Conservation (phyloP, 202 grass and related monocot species). For the Tripidium arundinaceum region DNA sequence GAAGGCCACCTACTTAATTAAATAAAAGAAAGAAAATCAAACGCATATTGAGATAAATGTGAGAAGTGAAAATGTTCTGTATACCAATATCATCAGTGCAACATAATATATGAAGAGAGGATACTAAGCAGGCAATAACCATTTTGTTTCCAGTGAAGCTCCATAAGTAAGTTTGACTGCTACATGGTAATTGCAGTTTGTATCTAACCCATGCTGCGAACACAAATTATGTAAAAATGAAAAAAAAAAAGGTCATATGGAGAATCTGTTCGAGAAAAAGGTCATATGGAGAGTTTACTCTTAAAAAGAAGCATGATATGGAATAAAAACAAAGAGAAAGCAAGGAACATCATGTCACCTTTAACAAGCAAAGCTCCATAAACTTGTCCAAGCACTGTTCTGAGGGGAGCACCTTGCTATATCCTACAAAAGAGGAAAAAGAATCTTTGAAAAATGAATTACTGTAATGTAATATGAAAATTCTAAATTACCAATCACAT, state of each 20-base stretch:
- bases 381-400: conserved; percentile 56
- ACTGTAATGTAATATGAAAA: conserved; percentile 7
- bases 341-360: conserved; percentile 41
- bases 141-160: conserved; percentile 51
- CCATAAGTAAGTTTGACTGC: conserved; percentile 47
- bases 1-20: conserved; percentile 60
- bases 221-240: conserved; percentile 24
- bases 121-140: conserved; percentile 33
- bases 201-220: conserved; percentile 64
- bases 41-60: conserved; percentile 1
- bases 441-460: conserved; percentile 11
- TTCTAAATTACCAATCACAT: conserved; percentile 57
- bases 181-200: conserved; percentile 47
- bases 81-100: conserved; percentile 10
- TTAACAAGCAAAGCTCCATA: conserved; percentile 61
- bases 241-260: not conserved
- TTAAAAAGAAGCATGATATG: conserved; percentile 27
- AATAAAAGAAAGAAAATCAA: conserved; percentile 21
- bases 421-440: conserved; percentile 39
- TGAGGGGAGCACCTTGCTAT: conserved; percentile 57
- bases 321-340: conserved; percentile 2
- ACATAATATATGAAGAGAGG: not conserved
- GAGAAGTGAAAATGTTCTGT: not conserved
- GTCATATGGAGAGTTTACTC: conserved; percentile 2
- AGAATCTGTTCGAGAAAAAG: not conserved